These are phyloP conservation scores for Epichloe gansuensis DNA, from an alignment of 2,329 filamentous ascomycete genomes.

Conservation along the genomic window DNA sequence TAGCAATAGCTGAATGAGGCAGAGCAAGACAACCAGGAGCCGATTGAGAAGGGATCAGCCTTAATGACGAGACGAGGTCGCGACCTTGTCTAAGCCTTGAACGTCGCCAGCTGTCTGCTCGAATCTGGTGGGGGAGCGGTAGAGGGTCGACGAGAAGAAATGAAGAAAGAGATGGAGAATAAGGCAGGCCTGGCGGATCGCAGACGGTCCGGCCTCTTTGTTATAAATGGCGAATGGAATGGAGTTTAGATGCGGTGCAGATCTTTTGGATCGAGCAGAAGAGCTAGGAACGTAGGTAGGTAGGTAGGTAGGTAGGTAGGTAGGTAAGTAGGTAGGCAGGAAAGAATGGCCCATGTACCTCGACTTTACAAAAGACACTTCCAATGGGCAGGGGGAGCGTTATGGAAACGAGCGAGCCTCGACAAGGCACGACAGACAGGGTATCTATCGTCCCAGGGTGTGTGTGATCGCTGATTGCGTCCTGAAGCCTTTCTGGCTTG, in stretches of 20 bases:
- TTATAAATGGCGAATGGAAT: slow-evolving; percentile 12
- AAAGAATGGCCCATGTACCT: slow-evolving; percentile 6
- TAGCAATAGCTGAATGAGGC: not conserved
- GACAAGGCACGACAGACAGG: not conserved
- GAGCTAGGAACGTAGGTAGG: not conserved
- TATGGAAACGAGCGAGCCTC: not conserved
- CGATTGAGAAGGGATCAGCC: slow-evolving; percentile 12
- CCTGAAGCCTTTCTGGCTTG: not conserved
- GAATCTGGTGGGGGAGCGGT: slow-evolving; percentile 8
- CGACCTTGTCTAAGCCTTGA: slow-evolving; percentile 14
- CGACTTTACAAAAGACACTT: not conserved
- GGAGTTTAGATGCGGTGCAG: slow-evolving; percentile 9
- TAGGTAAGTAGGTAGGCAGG: not conserved
- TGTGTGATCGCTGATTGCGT: not conserved
- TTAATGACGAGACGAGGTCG: slow-evolving; percentile 15
- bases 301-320: not conserved
- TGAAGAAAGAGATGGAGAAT: slow-evolving; percentile 4
- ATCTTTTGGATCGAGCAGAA: slow-evolving; percentile 4
- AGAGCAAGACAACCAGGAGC: not conserved
- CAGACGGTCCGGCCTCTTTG: slow-evolving; percentile 12
- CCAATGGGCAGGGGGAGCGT: slow-evolving; percentile 1
- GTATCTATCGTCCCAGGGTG: not conserved
- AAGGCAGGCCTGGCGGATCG: slow-evolving; percentile 2
- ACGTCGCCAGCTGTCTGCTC: slow-evolving; percentile 3
- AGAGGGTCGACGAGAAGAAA: not conserved